Evolutionary conservation across 1,284 basidiomycete species (phyloP).

Genomic region (Amylostereum chailletii): DNA sequence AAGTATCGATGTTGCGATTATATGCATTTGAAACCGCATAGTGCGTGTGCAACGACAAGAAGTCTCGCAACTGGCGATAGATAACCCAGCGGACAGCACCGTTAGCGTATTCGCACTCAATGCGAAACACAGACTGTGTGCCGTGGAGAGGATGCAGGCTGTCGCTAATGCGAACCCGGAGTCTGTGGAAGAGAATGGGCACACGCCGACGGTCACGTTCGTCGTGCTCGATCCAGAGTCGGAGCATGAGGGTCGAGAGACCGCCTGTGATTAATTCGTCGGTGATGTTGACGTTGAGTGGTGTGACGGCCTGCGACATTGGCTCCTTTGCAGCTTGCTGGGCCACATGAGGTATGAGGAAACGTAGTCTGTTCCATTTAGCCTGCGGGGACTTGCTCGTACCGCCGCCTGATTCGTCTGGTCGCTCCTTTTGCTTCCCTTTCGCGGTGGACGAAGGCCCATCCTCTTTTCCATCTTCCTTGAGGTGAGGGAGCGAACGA

Average conservation of each 20-base stretch:
- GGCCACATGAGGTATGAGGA: slow-evolving; percentile 52
- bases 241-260: slow-evolving; percentile 76
- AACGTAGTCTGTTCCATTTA: slow-evolving; percentile 56
- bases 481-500: slow-evolving; percentile 37
- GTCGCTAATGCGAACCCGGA: slow-evolving; percentile 80
- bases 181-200: slow-evolving; percentile 80
- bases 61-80: slow-evolving; percentile 91
- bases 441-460: not conserved
- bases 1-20: slow-evolving; percentile 58
- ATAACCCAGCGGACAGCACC: slow-evolving; percentile 95
- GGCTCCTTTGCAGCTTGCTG: slow-evolving; percentile 13
- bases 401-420: not conserved
- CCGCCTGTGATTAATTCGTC: slow-evolving; percentile 82
- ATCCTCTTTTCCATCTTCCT: slow-evolving; percentile 10
- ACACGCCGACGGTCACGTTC: slow-evolving; percentile 81
- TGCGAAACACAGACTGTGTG: slow-evolving; percentile 79
- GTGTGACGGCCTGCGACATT: slow-evolving; percentile 40
- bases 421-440: slow-evolving; percentile 4
- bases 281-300: slow-evolving; percentile 63
- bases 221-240: slow-evolving; percentile 88
- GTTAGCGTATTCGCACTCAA: slow-evolving; percentile 96
- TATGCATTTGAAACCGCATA: slow-evolving; percentile 84
- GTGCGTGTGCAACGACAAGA: slow-evolving; percentile 85
- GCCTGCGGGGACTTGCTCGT: slow-evolving; percentile 15
- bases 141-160: slow-evolving; percentile 76